These are phyloP conservation scores for Colletotrichum lupini DNA, from an alignment of 2,329 filamentous ascomycete genomes.

Conservation along the genomic window DNA sequence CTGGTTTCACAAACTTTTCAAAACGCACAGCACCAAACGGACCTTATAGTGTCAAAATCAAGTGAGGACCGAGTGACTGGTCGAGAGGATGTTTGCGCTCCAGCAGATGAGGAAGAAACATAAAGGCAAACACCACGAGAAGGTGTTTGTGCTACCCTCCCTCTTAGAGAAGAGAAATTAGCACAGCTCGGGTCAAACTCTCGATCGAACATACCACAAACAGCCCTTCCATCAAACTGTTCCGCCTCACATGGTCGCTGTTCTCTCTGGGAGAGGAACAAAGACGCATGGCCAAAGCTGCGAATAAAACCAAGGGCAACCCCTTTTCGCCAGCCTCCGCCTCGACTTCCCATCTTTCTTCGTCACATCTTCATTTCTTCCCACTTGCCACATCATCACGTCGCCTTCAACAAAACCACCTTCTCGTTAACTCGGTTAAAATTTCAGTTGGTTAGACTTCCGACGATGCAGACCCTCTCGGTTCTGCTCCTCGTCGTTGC, in stretches of 20 bases:
- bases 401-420: neutral
- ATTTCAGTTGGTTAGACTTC: neutral
- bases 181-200: conserved; percentile 64
- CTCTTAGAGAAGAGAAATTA: neutral
- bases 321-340: neutral
- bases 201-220: neutral
- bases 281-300: neutral
- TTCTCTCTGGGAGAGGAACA: neutral
- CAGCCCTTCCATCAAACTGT: neutral
- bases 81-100: neutral
- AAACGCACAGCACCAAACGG: neutral
- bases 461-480: neutral
- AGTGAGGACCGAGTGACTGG: neutral
- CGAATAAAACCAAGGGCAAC: neutral
- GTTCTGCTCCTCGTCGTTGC: neutral
- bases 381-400: neutral
- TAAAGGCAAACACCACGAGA: neutral
- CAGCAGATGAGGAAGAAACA: neutral
- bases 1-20: neutral
- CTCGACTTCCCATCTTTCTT: neutral
- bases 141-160: neutral
- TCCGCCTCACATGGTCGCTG: no score
- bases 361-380: neutral
- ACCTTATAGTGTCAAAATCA: neutral
- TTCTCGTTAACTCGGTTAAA: neutral